Evolutionary conservation across 2,329 filamentous ascomycete species (phyloP), one percentile per base, ranked within the genome.

Genomic region (Paecilomyces formosus): DNA sequence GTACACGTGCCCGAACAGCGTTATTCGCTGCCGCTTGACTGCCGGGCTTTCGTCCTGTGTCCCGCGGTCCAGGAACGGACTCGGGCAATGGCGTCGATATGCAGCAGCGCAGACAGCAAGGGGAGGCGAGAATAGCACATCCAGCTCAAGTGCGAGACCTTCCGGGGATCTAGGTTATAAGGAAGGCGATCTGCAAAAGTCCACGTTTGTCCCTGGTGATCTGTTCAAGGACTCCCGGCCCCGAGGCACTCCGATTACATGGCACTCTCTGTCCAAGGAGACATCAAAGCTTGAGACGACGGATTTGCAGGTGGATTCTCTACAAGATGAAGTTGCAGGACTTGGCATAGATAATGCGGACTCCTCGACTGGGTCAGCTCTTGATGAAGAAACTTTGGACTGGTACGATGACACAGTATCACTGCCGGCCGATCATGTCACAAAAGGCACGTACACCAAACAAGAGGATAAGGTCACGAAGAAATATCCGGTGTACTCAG

Each of bases 1-100:
- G 72, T 73, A 65, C 65, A 62, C 64, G 63, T 66, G 72, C 68
- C 63, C 68, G 58, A 65, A 65, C 49, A 62, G 62, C 59, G 58
- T 72, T 53, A 64, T 67, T 63, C 70, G 65, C 57, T 64, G 63
- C 59, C 68, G 68, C 66, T 62, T 68, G 49, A 67, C 64, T 62
- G 56, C 60, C 55, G 66, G 66, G 62, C 64, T 70, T 56, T 62
- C 63, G 18, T 66, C 64, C 61, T 60, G 55, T 60, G 53, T 56
- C 57, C 62, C 62, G 60, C 62, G 60, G 49, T 60, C 57, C 57
- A 62, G 60, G 53, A 58, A 59, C 55, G 55, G 60, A 57, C 54
- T 62, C 24, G 61, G 63, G 54, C 63, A 64, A 56, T 66, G 63
- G 63, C 60, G 62, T 65, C 66, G 63, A 53, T 59, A 61, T 57